phyloP scores from a whole-genome alignment of 2,329 filamentous ascomycete species.

The Raffaelea arxii region DNA sequence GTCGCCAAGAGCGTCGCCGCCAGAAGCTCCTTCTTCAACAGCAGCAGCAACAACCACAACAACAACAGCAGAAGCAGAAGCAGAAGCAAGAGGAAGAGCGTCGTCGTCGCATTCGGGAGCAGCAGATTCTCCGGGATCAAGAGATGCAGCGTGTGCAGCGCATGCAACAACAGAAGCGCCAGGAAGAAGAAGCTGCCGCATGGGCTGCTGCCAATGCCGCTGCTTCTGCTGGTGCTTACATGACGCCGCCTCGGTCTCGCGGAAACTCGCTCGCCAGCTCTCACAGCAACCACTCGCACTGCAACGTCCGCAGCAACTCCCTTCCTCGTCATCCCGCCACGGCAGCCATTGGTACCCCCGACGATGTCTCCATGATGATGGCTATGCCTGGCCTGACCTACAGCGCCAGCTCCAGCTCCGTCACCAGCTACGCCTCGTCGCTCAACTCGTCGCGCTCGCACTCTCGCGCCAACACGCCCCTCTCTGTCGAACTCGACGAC shows the following conservation, averaged over 20 bases:
- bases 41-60: slow-evolving; percentile 17
- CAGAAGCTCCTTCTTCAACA: slow-evolving; percentile 17
- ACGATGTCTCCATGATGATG: slow-evolving; percentile 13
- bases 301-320: not conserved
- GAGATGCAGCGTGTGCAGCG: slow-evolving; percentile 9
- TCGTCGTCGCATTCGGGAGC: no score
- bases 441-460: slow-evolving; percentile 36
- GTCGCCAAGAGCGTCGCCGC: slow-evolving; percentile 34
- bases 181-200: slow-evolving; percentile 20
- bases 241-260: slow-evolving; percentile 36
- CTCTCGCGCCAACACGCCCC: slow-evolving; percentile 40
- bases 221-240: slow-evolving; percentile 26
- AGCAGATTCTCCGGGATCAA: slow-evolving; percentile 24
- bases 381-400: slow-evolving; percentile 37
- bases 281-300: not conserved
- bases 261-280: slow-evolving; percentile 25
- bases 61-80: slow-evolving; percentile 2
- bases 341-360: slow-evolving; percentile 18
- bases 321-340: not conserved
- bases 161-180: slow-evolving; percentile 17
- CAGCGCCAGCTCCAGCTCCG: slow-evolving; percentile 33
- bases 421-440: slow-evolving; percentile 32
- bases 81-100: slow-evolving; percentile 23
- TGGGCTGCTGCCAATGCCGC: slow-evolving; percentile 14
- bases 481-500: slow-evolving; percentile 27